phyloP scores from a whole-genome alignment of 352 stramenopile genomes.

The Phytophthora sp. region DNA sequence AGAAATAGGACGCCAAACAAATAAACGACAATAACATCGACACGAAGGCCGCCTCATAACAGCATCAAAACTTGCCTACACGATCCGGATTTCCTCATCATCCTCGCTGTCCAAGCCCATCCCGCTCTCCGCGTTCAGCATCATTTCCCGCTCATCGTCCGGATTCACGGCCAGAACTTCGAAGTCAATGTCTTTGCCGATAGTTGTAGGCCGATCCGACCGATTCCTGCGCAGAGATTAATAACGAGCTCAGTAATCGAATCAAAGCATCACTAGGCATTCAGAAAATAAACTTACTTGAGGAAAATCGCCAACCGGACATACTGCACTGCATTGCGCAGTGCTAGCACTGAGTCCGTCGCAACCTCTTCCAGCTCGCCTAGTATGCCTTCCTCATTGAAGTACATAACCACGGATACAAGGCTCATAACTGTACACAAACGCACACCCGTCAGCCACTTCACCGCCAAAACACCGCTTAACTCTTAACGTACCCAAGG shows the following conservation, averaged over 20 bases:
- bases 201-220: slow-evolving; percentile 47
- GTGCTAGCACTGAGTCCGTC: slow-evolving; percentile 72
- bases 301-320: slow-evolving; percentile 84
- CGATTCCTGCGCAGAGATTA: slow-evolving; percentile 50
- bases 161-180: slow-evolving; percentile 44
- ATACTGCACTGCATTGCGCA: slow-evolving; percentile 85
- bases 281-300: slow-evolving; percentile 49
- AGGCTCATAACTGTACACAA: slow-evolving; percentile 69
- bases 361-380: slow-evolving; percentile 86
- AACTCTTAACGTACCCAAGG: slow-evolving; percentile 49
- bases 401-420: slow-evolving; percentile 82
- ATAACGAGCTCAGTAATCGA: neutral
- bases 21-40: slow-evolving; percentile 9
- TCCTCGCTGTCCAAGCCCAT: slow-evolving; percentile 47
- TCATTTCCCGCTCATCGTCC: slow-evolving; percentile 54
- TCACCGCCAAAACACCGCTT: neutral
- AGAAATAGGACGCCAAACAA: slow-evolving; percentile 21
- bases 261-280: neutral
- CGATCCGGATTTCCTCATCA: slow-evolving; percentile 35
- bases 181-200: slow-evolving; percentile 73
- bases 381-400: slow-evolving; percentile 83
- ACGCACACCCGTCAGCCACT: neutral
- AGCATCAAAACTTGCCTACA: slow-evolving; percentile 35
- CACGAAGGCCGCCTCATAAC: slow-evolving; percentile 6
- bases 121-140: slow-evolving; percentile 56